Percentiles rank a stretch among this genome's conserved stretches.
These are phyloP conservation scores for Thielaviopsis punctulata DNA, from an alignment of 2,329 filamentous ascomycete species.

Conservation along the genomic window DNA sequence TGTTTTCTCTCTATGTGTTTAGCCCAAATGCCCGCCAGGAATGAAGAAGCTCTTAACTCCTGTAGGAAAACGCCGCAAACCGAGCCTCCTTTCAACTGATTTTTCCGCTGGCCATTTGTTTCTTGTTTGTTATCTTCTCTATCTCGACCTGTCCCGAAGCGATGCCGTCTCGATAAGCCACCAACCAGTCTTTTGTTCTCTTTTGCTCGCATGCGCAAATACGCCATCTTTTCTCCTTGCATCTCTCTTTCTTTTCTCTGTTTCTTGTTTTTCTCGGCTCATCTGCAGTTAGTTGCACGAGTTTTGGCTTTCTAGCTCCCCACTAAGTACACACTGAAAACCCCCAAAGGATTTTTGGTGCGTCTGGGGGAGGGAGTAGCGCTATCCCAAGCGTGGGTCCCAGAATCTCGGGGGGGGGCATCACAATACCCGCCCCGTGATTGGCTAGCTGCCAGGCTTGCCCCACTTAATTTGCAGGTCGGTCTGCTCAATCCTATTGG, in stretches of 20 bases:
- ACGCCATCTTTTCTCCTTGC: neutral
- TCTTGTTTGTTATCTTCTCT: neutral
- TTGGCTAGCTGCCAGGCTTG: neutral
- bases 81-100: neutral
- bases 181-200: neutral
- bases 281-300: slow-evolving; percentile 1
- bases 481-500: slow-evolving; percentile 1
- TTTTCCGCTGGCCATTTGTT: neutral
- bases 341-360: neutral
- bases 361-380: neutral
- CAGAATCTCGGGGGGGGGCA: slow-evolving; percentile 2
- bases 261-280: neutral
- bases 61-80: neutral
- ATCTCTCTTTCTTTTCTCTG: neutral
- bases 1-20: neutral
- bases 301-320: neutral
- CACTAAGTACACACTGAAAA: neutral
- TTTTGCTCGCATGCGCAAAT: neutral
- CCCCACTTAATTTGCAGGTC: neutral
- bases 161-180: neutral
- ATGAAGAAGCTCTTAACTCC: neutral
- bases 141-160: neutral
- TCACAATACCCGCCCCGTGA: neutral
- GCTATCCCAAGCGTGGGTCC: neutral
- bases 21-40: neutral